phyloP scores from a whole-genome alignment of 2,329 filamentous ascomycete genomes.

The Trichoderma aggressivum region DNA sequence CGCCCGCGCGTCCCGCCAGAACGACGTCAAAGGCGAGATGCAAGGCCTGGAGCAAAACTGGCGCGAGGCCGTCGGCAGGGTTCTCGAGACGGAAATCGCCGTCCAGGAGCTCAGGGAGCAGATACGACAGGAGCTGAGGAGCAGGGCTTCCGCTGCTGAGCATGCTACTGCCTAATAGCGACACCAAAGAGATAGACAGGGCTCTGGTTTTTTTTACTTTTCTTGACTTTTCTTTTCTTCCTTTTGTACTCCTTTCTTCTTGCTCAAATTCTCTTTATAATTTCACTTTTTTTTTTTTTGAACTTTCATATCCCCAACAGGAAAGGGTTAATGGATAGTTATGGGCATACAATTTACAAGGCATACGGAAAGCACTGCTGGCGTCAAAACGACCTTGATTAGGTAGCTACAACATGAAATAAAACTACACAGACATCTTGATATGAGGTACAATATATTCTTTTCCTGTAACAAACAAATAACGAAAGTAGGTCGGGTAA shows the following conservation, averaged over 20 bases:
- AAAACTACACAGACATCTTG: neutral
- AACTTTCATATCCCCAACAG: neutral
- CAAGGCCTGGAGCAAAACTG: constrained; percentile 71
- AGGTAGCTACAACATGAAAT: neutral
- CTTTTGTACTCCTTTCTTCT: neutral
- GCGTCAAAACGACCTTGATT: neutral
- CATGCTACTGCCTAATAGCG: neutral
- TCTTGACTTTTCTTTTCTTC: too few relatives aligned
- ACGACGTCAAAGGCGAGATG: constrained; percentile 69
- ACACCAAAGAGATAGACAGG: too few relatives aligned
- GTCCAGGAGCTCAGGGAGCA: constrained; percentile 67
- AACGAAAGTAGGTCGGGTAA: neutral
- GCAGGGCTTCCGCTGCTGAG: constrained; percentile 19
- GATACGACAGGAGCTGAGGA: constrained; percentile 60
- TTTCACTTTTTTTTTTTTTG: neutral
- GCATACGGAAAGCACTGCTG: neutral
- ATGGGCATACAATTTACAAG: neutral
- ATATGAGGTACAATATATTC: constrained; percentile 7
- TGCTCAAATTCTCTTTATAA: neutral
- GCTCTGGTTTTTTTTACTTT: neutral
- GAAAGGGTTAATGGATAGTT: neutral
- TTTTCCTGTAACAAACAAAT: constrained; percentile 1
- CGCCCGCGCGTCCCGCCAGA: constrained; percentile 66
- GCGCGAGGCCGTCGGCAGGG: constrained; percentile 71
- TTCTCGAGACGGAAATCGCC: constrained; percentile 84